phyloP scores from a whole-genome alignment of 2,329 filamentous ascomycete genomes.

The Hypoxylon sp. region DNA sequence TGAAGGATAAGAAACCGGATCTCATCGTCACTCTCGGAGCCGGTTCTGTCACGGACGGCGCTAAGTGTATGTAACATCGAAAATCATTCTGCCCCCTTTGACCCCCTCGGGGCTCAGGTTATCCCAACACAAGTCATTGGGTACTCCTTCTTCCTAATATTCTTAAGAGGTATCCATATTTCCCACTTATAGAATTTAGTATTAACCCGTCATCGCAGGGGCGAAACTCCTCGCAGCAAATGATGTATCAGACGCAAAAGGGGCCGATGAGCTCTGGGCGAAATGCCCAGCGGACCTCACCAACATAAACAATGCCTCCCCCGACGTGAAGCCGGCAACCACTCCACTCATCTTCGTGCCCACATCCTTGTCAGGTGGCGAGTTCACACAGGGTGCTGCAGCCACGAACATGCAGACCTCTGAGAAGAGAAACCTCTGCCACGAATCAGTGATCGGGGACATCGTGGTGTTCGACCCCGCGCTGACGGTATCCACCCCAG shows the following conservation, averaged over 20 bases:
- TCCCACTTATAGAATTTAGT: background rate
- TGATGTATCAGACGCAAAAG: constrained; percentile 28
- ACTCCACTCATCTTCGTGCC: constrained; percentile 57
- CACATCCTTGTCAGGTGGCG: constrained; percentile 58
- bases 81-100: background rate
- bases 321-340: constrained; percentile 42
- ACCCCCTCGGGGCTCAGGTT: background rate
- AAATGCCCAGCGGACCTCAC: constrained; percentile 27
- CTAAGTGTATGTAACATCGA: constrained; percentile 40
- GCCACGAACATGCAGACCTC: constrained; percentile 52
- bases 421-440: constrained; percentile 40
- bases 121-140: background rate
- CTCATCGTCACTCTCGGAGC: constrained; percentile 53
- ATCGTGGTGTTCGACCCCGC: constrained; percentile 43
- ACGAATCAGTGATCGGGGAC: constrained; percentile 38
- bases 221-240: constrained; percentile 44
- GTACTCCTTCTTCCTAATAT: too few species aligned
- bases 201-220: constrained; percentile 25
- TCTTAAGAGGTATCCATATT: background rate
- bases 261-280: constrained; percentile 32
- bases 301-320: background rate
- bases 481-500: constrained; percentile 41
- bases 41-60: constrained; percentile 52
- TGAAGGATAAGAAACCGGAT: constrained; percentile 45
- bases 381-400: constrained; percentile 57